These are phyloP conservation scores for Pinus taeda DNA, from an alignment of 75 land plant genomes.

Conservation along the genomic window DNA sequence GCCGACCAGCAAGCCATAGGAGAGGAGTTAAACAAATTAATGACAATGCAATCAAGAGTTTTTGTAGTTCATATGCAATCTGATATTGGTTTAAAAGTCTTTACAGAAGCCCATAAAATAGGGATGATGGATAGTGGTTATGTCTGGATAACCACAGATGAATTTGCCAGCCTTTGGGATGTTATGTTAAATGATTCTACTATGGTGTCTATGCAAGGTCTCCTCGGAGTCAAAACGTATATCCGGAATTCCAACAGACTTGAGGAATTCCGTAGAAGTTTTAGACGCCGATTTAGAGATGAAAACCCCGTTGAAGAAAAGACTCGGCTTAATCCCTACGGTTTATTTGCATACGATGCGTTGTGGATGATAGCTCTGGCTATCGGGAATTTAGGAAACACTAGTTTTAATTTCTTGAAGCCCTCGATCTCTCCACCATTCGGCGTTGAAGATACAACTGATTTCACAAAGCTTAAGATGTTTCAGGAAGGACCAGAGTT, in stretches of 20 bases:
- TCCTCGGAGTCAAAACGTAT: constrained; percentile 32
- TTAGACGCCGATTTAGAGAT: constrained; percentile 17
- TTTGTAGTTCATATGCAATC: constrained; percentile 45
- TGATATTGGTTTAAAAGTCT: constrained; percentile 13
- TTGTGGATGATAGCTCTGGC: constrained; percentile 19
- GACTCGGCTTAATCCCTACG: constrained; percentile 13
- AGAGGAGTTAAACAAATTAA: constrained; percentile 27
- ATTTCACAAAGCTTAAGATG: constrained; percentile 2
- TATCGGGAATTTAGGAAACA: not conserved
- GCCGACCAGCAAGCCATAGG: constrained; percentile 17
- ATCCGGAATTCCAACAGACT: constrained; percentile 27
- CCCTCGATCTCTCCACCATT: no score
- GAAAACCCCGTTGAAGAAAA: constrained; percentile 3
- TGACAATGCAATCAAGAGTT: constrained; percentile 43
- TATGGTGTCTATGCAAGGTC: constrained; percentile 48
- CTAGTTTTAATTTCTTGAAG: no score
- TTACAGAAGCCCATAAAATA: constrained; percentile 27
- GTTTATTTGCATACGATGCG: constrained; percentile 55
- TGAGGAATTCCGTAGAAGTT: constrained; percentile 19
- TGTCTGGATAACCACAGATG: constrained; percentile 53
- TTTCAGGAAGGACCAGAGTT: constrained; percentile 15
- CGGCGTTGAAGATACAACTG: not conserved
- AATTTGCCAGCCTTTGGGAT: constrained; percentile 9
- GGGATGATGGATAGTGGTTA: constrained; percentile 47
- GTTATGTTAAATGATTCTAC: constrained; percentile 13